Evolutionary conservation across 2,329 filamentous ascomycete species (phyloP).

Genomic region (Aureobasidium vineae): DNA sequence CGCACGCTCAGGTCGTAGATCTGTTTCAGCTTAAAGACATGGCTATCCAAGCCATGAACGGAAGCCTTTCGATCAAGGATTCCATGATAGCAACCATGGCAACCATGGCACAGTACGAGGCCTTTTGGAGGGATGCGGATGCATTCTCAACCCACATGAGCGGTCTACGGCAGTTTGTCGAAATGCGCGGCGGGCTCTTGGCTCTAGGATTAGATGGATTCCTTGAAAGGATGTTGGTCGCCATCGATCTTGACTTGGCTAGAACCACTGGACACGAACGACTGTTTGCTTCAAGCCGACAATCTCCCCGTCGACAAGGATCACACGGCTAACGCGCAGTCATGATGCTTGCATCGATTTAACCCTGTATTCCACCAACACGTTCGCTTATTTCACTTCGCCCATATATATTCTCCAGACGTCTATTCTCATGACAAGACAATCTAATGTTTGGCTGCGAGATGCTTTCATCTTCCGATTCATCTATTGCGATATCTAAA

Average conservation of each 20-base stretch:
- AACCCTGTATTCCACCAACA: not conserved
- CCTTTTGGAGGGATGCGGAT: conserved; percentile 48
- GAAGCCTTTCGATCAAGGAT: conserved; percentile 44
- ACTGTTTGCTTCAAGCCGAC: conserved; percentile 3
- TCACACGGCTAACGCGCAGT: not conserved
- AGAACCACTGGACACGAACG: conserved; percentile 7
- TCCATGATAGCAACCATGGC: conserved; percentile 50
- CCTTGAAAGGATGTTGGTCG: conserved; percentile 49
- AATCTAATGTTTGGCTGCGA: not conserved
- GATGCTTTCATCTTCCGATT: not conserved
- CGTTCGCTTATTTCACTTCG: conserved; percentile 2
- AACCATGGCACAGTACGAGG: conserved; percentile 55
- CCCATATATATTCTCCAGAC: conserved; percentile 9
- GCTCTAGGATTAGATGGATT: conserved; percentile 45
- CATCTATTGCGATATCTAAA: not conserved
- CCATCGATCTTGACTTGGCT: conserved; percentile 46
- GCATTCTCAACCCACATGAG: conserved; percentile 52
- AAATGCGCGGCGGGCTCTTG: conserved; percentile 47
- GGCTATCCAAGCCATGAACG: conserved; percentile 48
- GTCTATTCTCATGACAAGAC: not conserved
- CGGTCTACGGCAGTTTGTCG: conserved; percentile 46
- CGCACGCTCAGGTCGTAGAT: conserved; percentile 38
- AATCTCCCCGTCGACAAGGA: not conserved
- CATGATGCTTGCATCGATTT: not conserved
- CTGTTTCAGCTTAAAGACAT: conserved; percentile 47